Evolutionary conservation across 139 green algal genomes (phyloP).

Genomic region (Chlamydomonas sphaeroides): DNA sequence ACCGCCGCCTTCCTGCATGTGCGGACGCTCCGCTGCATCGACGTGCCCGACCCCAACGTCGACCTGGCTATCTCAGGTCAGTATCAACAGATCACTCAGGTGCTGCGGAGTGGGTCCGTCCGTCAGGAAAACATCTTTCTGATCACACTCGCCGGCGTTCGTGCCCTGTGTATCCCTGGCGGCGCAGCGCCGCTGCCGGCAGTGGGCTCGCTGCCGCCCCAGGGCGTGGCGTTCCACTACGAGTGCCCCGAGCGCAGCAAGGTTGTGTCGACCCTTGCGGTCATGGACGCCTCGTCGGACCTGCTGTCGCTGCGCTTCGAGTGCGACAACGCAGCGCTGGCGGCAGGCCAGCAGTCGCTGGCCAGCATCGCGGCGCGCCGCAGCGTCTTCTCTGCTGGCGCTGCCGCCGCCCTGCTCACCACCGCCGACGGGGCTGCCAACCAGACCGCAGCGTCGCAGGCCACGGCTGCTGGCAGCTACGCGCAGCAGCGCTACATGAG

Average conservation of each 20-base stretch:
- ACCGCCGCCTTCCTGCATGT: neutral
- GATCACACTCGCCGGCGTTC: too few species aligned
- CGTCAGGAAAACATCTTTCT: too few species aligned
- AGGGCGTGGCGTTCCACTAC: neutral
- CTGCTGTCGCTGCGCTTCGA: neutral
- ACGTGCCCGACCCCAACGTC: neutral
- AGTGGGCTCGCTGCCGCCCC: neutral
- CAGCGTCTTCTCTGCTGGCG: too few species aligned
- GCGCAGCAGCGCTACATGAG: neutral
- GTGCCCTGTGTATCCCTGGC: too few species aligned
- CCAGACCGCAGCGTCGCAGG: too few species aligned
- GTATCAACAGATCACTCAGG: too few species aligned
- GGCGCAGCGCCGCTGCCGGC: neutral
- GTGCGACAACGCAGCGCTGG: too few species aligned
- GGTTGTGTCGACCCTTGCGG: neutral
- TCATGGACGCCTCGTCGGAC: neutral
- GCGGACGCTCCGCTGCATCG: neutral
- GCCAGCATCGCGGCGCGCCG: neutral
- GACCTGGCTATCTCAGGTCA: neutral
- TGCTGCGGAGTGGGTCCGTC: too few species aligned
- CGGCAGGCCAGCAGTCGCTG: too few species aligned
- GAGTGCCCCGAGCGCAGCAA: neutral
- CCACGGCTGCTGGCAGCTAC: too few species aligned
- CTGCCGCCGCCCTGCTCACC: too few species aligned
- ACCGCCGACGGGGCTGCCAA: too few species aligned